These are phyloP conservation scores for Ganoderma leucocontextum DNA, from an alignment of 1,284 basidiomycete genomes.

Conservation along the genomic window DNA sequence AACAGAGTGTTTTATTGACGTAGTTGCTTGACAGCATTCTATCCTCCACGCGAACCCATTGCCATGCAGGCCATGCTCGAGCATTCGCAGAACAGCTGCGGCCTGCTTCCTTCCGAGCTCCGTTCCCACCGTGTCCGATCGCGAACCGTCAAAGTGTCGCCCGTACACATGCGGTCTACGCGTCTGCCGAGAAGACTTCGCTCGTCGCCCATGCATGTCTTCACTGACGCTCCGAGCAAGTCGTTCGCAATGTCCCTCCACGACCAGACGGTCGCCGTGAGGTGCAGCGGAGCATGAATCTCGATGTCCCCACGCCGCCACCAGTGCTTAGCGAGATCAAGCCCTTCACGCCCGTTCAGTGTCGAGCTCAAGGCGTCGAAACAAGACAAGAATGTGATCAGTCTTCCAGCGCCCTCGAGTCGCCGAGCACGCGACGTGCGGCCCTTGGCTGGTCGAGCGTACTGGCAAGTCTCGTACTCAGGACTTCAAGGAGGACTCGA, in stretches of 20 bases:
- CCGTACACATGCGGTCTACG: conserved; percentile 63
- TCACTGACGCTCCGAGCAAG: conserved; percentile 30
- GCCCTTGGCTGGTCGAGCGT: too few species aligned
- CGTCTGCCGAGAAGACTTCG: conserved; percentile 52
- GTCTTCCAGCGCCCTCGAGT: conserved; percentile 55
- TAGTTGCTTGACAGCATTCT: conserved; percentile 61
- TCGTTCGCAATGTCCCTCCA: conserved; percentile 28
- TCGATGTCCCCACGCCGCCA: too few species aligned
- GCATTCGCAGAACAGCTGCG: conserved; percentile 74
- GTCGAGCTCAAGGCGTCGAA: too few species aligned
- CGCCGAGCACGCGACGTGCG: too few species aligned
- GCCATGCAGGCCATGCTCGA: conserved; percentile 78
- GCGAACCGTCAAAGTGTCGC: conserved; percentile 71
- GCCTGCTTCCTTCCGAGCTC: conserved; percentile 73
- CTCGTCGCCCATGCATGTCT: conserved; percentile 31
- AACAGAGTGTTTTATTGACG: conserved; percentile 1
- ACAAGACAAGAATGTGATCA: conserved; percentile 35
- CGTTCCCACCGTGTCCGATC: conserved; percentile 67
- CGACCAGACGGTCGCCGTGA: conserved; percentile 27
- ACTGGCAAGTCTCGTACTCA: too few species aligned
- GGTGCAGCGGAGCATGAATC: too few species aligned
- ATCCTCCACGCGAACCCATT: conserved; percentile 67
- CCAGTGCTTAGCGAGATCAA: too few species aligned
- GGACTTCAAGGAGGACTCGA: too few species aligned
- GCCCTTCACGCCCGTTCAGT: too few species aligned